Base-by-base conservation (phyloP, 1,284 basidiomycete species). In the Marasmius fiardii region DNA sequence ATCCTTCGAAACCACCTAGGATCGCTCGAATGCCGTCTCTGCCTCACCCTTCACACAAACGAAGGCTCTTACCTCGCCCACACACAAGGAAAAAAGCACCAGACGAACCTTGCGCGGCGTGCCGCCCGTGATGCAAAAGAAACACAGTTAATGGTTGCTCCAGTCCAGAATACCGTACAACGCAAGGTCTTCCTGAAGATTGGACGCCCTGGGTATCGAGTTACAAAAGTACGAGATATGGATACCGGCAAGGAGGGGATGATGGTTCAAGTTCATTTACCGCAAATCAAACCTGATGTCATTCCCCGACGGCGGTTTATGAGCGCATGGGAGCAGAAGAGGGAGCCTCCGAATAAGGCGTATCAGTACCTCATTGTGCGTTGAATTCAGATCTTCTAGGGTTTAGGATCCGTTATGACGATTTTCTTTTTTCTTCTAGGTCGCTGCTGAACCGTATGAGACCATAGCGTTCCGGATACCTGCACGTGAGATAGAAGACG, bases 61-160 rank as follows among this genome's bases (percentile, higher is more conserved):
- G 97, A 99, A 75, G 97, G 97, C 24, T 98, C 95, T 20, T 99
- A 99, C 71, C 89, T 99, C 48, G 96, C 97, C 0, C 97, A 99
- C 65, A 99, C 97, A 0, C 97, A 99, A 76, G 97, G 97, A 28
- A 99, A 99, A 77, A 99, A 99, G 71, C 97, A 99, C 68, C 97
- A 99, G 71, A 98, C 96, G 1, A 99, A 99, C 69, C 85, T 99
- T 34, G 97, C 96, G 3, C 85, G 97, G 45, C 87, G 97, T 63
- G 97, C 97, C 0, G 96, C 96, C 11, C 84, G 89, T 55, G 97
- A 99, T 77, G 91, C 93, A 52, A 96, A 98, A 69, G 95, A 98
- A 67, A 85, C 87, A 0, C 88, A 92, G 68, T 74, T 96, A 60
- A 89, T 92, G 79, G 87, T 94, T 56, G 87, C 90, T 5, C 90